phyloP scores from a whole-genome alignment of 768 basidiomycete genomes.

The Podaxis sp. region DNA sequence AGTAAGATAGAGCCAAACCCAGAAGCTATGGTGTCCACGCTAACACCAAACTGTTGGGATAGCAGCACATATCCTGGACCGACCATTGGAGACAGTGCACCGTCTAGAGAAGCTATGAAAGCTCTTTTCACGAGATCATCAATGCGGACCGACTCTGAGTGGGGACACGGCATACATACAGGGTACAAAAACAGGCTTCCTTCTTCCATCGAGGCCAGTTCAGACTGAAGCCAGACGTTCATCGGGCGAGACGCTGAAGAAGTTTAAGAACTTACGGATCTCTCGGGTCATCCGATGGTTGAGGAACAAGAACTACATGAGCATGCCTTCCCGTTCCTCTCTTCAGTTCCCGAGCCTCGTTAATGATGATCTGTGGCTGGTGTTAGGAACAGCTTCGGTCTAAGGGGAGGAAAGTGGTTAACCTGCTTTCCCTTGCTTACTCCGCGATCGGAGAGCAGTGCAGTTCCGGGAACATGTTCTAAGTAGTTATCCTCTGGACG shows the following conservation, averaged over 20 bases:
- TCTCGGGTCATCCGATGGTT: conserved; percentile 38
- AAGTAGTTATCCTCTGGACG: conserved; percentile 31
- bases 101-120: conserved; percentile 37
- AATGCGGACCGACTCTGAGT: conserved; percentile 31
- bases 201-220: conserved; percentile 45
- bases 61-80: conserved; percentile 38
- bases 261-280: conserved; percentile 31
- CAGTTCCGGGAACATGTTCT: conserved; percentile 35
- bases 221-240: conserved; percentile 19
- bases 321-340: conserved; percentile 31
- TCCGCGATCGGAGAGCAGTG: conserved; percentile 34
- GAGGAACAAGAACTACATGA: conserved; percentile 37
- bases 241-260: neutral
- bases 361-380: conserved; percentile 22
- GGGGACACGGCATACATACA: conserved; percentile 24
- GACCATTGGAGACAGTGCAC: conserved; percentile 38
- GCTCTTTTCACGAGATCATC: conserved; percentile 20
- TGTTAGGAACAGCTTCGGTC: neutral
- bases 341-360: conserved; percentile 30
- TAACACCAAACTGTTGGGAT: conserved; percentile 34
- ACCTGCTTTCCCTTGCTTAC: conserved; percentile 31
- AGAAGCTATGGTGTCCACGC: conserved; percentile 38
- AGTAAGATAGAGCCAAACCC: conserved; percentile 37
- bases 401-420: neutral
- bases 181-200: conserved; percentile 41